These are phyloP conservation scores for Xerocomellus dryophilus DNA, from an alignment of 768 basidiomycete species.

Conservation along the genomic window DNA sequence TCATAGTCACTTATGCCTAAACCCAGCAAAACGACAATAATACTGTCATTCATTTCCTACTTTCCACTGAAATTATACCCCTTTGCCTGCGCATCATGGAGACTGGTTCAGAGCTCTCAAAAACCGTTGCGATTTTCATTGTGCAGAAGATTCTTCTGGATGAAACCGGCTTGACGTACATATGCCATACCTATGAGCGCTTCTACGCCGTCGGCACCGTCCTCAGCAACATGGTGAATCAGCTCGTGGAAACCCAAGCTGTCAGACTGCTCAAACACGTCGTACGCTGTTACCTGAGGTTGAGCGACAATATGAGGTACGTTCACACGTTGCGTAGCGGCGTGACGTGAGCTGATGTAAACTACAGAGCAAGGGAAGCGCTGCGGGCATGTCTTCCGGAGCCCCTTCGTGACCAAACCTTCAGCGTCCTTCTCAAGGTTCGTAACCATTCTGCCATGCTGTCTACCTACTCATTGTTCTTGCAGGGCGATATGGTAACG, in stretches of 20 bases:
- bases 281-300: constrained; percentile 91
- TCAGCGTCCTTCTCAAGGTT: constrained; percentile 86
- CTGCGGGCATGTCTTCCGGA: constrained; percentile 94
- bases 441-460: constrained; percentile 10
- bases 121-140: constrained; percentile 99
- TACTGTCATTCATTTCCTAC: constrained; percentile 97
- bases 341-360: constrained; percentile 11
- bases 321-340: constrained; percentile 26
- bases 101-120: constrained; percentile 96
- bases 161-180: constrained; percentile 96
- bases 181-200: constrained; percentile 99
- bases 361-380: constrained; percentile 85
- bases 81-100: constrained; percentile 99
- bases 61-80: constrained; percentile 99
- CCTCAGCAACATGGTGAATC: constrained; percentile 97
- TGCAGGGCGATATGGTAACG: constrained; percentile 94
- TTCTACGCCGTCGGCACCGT: constrained; percentile 99
- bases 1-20: constrained; percentile 10
- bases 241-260: constrained; percentile 96
- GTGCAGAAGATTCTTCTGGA: constrained; percentile 98
- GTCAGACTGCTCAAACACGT: constrained; percentile 96
- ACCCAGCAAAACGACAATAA: constrained; percentile 97
- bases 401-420: constrained; percentile 91
- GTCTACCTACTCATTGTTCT: constrained; percentile 12
- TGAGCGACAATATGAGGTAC: constrained; percentile 93